phyloP scores from a whole-genome alignment of 148 eudicot genomes.

The Salicornia ramosissima region DNA sequence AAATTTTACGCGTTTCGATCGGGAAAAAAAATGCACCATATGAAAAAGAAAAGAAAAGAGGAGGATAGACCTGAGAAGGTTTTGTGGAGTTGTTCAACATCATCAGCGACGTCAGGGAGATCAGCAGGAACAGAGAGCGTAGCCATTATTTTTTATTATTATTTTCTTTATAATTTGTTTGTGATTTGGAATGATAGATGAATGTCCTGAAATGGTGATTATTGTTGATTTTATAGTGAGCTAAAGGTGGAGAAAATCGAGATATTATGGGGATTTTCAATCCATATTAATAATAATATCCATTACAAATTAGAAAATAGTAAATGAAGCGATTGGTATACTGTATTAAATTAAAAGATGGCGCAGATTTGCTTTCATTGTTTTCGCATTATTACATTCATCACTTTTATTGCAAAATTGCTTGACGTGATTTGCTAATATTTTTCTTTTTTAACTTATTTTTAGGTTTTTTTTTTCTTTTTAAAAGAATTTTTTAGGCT shows the following conservation, averaged over 20 bases:
- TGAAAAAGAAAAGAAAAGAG: neutral
- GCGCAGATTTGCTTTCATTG: too few species aligned
- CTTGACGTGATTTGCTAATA: too few species aligned
- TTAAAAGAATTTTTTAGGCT: too few species aligned
- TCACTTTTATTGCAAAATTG: too few species aligned
- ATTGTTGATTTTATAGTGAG: neutral
- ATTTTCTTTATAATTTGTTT: neutral
- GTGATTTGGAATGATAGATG: neutral
- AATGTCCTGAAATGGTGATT: conserved; percentile 3
- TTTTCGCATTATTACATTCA: too few species aligned
- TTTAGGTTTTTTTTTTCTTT: too few species aligned
- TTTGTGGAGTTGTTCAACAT: conserved; percentile 58
- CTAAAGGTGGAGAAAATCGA: neutral
- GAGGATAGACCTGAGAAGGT: conserved; percentile 51
- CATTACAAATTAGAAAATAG: neutral
- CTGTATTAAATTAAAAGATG: neutral
- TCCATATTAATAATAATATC: neutral
- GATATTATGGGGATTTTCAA: neutral
- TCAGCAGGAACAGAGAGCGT: conserved; percentile 50
- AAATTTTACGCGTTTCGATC: neutral
- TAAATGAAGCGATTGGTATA: neutral
- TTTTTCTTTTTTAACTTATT: too few species aligned
- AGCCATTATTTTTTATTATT: conserved; percentile 39
- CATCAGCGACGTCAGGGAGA: conserved; percentile 57
- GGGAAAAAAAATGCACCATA: neutral